A percentile compares a stretch with the other conserved stretches of the same genome.
phyloP scores from a whole-genome alignment of 306 rosid genomes.

The Datisca glomerata region DNA sequence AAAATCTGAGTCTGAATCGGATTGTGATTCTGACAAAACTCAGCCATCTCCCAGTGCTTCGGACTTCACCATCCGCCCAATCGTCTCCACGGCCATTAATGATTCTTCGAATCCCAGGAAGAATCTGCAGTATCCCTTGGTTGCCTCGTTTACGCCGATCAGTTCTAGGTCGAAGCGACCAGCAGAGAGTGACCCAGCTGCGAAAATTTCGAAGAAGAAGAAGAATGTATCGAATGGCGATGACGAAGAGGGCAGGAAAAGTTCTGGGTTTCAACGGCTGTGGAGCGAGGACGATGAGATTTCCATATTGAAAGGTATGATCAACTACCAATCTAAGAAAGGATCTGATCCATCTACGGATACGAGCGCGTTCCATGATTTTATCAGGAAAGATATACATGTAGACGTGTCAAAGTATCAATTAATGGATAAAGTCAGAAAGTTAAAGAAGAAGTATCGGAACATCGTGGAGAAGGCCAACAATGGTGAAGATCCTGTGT shows the following conservation, averaged over 20 bases:
- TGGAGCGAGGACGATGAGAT: slow-evolving; percentile 39
- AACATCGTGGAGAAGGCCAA: slow-evolving; percentile 13
- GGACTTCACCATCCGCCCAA: slow-evolving; percentile 40
- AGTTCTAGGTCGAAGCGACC: slow-evolving; percentile 8
- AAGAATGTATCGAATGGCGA: slow-evolving; percentile 14
- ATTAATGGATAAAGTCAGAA: slow-evolving; percentile 34
- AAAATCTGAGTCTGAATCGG: slow-evolving; percentile 18
- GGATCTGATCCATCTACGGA: slow-evolving; percentile 20
- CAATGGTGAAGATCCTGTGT: slow-evolving; percentile 16
- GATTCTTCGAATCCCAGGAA: slow-evolving; percentile 13
- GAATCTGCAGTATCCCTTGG: not conserved
- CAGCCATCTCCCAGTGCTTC: slow-evolving; percentile 26
- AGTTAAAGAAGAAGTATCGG: slow-evolving; percentile 44
- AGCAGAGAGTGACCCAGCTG: slow-evolving; percentile 8
- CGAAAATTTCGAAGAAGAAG: too few species aligned
- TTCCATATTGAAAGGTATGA: slow-evolving; percentile 32
- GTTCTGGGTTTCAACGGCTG: slow-evolving; percentile 15
- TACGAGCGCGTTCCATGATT: slow-evolving; percentile 25
- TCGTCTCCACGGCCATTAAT: slow-evolving; percentile 15
- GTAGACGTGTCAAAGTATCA: slow-evolving; percentile 26
- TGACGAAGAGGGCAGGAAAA: slow-evolving; percentile 27
- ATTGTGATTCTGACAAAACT: slow-evolving; percentile 24
- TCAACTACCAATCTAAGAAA: slow-evolving; percentile 21
- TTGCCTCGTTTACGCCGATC: slow-evolving; percentile 10
- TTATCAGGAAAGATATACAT: slow-evolving; percentile 30